Evolutionary conservation across 768 basidiomycete genomes (phyloP).

Genomic region (Naematelia encephala): DNA sequence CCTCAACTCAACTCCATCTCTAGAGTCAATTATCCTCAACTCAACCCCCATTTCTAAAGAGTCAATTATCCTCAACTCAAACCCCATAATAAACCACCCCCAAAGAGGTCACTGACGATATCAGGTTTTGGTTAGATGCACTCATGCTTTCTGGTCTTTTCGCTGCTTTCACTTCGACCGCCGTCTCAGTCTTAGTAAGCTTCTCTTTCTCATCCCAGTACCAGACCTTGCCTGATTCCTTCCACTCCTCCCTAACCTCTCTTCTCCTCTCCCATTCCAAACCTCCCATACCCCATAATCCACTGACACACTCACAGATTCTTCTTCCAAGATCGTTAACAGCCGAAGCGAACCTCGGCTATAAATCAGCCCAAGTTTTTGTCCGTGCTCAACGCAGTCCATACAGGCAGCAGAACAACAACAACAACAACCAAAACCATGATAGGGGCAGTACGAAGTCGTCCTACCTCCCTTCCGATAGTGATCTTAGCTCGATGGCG

Average conservation of each 20-base stretch:
- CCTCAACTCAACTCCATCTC: too few species aligned
- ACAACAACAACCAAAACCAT: neutral
- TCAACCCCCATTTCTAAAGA: too few species aligned
- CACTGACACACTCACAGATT: conserved; percentile 14
- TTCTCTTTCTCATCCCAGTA: neutral
- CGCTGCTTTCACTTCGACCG: conserved; percentile 32
- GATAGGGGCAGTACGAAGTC: neutral
- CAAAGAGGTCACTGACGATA: neutral
- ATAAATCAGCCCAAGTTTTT: conserved; percentile 19
- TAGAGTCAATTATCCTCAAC: neutral
- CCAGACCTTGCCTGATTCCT: neutral
- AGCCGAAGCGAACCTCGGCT: conserved; percentile 14
- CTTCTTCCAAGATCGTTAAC: conserved; percentile 32
- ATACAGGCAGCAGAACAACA: neutral
- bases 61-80: neutral
- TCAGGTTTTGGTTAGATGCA: conserved; percentile 31
- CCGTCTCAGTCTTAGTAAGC: conserved; percentile 35
- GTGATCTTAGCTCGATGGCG: conserved; percentile 3
- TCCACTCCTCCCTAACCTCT: neutral
- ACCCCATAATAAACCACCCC: too few species aligned
- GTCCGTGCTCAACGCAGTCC: conserved; percentile 17
- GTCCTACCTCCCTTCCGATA: neutral
- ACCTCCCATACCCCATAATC: conserved; percentile 1
- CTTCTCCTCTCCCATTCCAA: neutral
- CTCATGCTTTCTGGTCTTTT: conserved; percentile 23